Percentiles rank a stretch among this genome's conserved stretches.
phyloP scores from a whole-genome alignment of 163 green algal genomes.

The Trebouxiophyceae sp. region DNA sequence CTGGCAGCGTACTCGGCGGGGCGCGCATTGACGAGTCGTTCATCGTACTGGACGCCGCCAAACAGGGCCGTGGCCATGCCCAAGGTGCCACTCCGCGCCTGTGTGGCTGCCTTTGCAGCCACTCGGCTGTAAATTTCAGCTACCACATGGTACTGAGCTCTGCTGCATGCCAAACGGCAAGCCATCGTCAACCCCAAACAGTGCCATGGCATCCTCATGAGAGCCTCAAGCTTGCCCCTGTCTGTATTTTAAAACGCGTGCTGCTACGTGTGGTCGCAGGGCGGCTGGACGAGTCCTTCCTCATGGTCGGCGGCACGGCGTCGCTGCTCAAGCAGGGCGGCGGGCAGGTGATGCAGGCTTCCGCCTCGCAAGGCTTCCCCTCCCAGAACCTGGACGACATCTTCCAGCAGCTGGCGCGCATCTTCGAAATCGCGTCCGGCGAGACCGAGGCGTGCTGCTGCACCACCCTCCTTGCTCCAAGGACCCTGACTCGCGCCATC shows the following conservation, averaged over 20 bases:
- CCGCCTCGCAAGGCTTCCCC: slow-evolving; percentile 10
- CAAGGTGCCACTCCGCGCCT: slow-evolving; percentile 4
- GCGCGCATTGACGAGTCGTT: slow-evolving; percentile 60
- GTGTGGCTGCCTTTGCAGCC: neutral
- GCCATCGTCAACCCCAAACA: too few species aligned
- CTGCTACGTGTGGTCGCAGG: neutral
- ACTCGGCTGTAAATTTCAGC: neutral
- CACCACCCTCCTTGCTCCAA: slow-evolving; percentile 82
- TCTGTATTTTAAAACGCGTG: neutral
- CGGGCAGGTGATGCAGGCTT: neutral
- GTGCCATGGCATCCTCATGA: too few species aligned
- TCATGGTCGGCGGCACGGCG: slow-evolving; percentile 39
- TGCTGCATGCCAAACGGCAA: too few species aligned
- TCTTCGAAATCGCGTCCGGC: slow-evolving; percentile 62
- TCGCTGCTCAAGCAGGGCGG: slow-evolving; percentile 13
- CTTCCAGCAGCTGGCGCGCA: slow-evolving; percentile 40
- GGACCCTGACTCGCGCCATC: slow-evolving; percentile 53
- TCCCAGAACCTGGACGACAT: slow-evolving; percentile 45
- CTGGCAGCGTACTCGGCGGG: slow-evolving; percentile 25
- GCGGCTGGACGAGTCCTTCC: slow-evolving; percentile 65
- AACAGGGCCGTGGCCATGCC: neutral
- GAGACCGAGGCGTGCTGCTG: slow-evolving; percentile 38
- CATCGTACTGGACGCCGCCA: slow-evolving; percentile 48
- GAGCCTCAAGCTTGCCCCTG: too few species aligned
- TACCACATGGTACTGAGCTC: neutral